Evolutionary conservation across 2,329 filamentous ascomycete species (phyloP).

Genomic region (Penicillium janthinellum): DNA sequence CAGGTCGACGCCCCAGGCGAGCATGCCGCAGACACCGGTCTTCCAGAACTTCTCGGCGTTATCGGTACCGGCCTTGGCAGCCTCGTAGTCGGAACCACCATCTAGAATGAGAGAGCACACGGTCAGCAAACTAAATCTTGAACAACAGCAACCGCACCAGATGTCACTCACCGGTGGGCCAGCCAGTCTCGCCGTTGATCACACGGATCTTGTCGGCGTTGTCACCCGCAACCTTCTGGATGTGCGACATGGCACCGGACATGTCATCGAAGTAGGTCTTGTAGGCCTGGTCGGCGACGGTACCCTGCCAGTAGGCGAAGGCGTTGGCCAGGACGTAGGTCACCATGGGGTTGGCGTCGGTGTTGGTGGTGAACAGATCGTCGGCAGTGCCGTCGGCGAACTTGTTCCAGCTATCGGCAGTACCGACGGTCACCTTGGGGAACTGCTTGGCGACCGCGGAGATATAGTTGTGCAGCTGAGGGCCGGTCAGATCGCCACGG

Average conservation of each 20-base stretch:
- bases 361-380: slow-evolving; percentile 52
- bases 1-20: slow-evolving; percentile 67
- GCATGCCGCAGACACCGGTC: slow-evolving; percentile 63
- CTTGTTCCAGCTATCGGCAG: slow-evolving; percentile 74
- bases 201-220: slow-evolving; percentile 60
- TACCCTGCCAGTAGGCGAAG: slow-evolving; percentile 73
- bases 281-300: slow-evolving; percentile 59
- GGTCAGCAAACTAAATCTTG: neutral
- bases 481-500: slow-evolving; percentile 66
- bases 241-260: slow-evolving; percentile 62
- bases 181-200: slow-evolving; percentile 70
- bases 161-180: slow-evolving; percentile 57
- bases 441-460: slow-evolving; percentile 60
- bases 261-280: slow-evolving; percentile 69
- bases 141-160: neutral
- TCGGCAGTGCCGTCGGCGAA: slow-evolving; percentile 69
- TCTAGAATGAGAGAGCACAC: slow-evolving; percentile 21
- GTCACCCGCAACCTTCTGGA: slow-evolving; percentile 61
- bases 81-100: slow-evolving; percentile 63
- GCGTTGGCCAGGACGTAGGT: slow-evolving; percentile 67
- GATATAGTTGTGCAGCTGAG: slow-evolving; percentile 63
- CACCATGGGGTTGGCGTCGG: slow-evolving; percentile 51
- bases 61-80: slow-evolving; percentile 60
- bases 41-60: slow-evolving; percentile 65
- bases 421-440: slow-evolving; percentile 62